Evolutionary conservation across 371 early-diverging fungal genomes (phyloP), one percentile per base, ranked within the genome.

Genomic region (Circinella minor): DNA sequence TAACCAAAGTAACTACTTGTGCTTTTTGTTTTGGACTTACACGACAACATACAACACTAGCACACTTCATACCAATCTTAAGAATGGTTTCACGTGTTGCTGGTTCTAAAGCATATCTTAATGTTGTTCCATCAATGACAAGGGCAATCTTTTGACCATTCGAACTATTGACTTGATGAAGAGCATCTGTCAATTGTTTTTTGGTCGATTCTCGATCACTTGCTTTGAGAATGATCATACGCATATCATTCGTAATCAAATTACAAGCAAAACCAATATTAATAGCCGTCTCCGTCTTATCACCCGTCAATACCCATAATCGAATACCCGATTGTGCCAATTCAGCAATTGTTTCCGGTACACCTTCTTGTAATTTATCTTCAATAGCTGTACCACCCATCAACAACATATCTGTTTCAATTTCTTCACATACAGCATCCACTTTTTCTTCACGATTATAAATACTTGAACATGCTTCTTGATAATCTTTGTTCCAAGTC

Each of bases 221-320:
- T 5, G 87, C 87, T 27, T 79, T 79, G n/a, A 97, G 77, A 47
- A 94, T 82, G 4, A 94, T 80, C 27, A 92, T 74, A 60, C 88
- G 85, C 91, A 90, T 90, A 55, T 89, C 89, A 36, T 83, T 81
- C 55, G 88, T 87, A 46, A 93, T 76, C 59, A 93, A 73, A 61
- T 92, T 92, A 75, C 94, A 93, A 27, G 93, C 82, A 74, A 88
- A 93, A 7, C 93, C 94, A 73, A 94, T 93, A 67, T 92, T 91
- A 81, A 93, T 91, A 18, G 94, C 93, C 0, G 94, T 94, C 67
- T 93, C 93, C 1, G 90, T 89, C 79, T 97, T 97, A 81, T 98
- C 98, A 17, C 98, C 98, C 0, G 98, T 98, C 65, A 97, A 77
- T 61, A 98, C 96, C 98, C 98, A 98, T 18, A 96, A 81, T 72